Evolutionary conservation across 129 eudicot genomes (phyloP).

Genomic region (Chrysanthemum lavandulifolium): DNA sequence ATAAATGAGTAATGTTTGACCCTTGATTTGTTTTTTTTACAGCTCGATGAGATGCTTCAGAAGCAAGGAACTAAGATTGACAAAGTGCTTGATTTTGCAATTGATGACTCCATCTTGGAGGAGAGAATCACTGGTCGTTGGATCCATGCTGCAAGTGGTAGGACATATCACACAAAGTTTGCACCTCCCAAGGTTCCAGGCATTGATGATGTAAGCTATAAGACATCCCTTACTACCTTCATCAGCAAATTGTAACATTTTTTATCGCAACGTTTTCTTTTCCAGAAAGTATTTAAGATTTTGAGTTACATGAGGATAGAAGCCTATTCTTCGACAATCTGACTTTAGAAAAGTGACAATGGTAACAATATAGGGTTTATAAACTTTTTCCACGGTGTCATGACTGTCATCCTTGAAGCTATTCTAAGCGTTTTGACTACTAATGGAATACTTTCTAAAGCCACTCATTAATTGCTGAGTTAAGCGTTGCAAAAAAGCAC

Average conservation of each 20-base stretch:
- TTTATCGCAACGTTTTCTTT: not conserved
- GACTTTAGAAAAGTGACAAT: not conserved
- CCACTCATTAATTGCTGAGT: not conserved
- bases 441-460: not conserved
- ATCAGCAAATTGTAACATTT: not conserved
- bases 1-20: not conserved
- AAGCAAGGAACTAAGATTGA: constrained; percentile 65
- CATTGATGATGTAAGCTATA: constrained; percentile 76
- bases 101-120: constrained; percentile 60
- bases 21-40: constrained; percentile 23
- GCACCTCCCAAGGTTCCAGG: constrained; percentile 93
- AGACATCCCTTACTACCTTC: constrained; percentile 3
- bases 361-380: not conserved
- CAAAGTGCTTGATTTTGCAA: constrained; percentile 63
- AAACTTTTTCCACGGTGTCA: not conserved
- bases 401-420: constrained; percentile 6
- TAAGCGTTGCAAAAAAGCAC: not conserved
- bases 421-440: not conserved
- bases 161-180: constrained; percentile 92
- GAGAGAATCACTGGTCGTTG: constrained; percentile 79
- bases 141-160: constrained; percentile 96
- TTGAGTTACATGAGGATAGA: not conserved
- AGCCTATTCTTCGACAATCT: constrained; percentile 7
- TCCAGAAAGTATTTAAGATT: not conserved
- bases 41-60: constrained; percentile 92